Evolutionary conservation across 2,329 filamentous ascomycete species (phyloP).

Genomic region (Colletotrichum orchidophilum): DNA sequence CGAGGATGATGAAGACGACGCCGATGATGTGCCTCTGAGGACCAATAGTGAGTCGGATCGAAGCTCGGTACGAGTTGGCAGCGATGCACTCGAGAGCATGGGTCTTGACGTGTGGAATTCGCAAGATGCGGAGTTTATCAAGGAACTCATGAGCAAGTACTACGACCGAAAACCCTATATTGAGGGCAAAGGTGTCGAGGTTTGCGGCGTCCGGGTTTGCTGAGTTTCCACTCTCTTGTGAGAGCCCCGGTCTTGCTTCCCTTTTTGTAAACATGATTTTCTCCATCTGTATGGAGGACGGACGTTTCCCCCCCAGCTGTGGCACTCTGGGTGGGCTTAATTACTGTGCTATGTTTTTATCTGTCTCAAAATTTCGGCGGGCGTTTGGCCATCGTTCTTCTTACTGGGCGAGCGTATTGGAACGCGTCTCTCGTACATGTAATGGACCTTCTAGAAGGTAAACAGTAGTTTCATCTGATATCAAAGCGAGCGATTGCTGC

Average conservation of each 20-base stretch:
- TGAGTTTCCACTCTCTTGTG: slow-evolving; percentile 41
- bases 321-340: neutral
- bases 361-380: neutral
- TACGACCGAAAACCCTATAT: slow-evolving; percentile 72
- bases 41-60: slow-evolving; percentile 38
- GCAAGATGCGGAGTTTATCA: slow-evolving; percentile 74
- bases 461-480: neutral
- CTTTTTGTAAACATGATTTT: neutral
- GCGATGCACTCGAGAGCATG: slow-evolving; percentile 74
- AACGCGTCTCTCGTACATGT: neutral
- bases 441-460: neutral
- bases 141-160: slow-evolving; percentile 69
- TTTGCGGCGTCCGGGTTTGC: slow-evolving; percentile 79
- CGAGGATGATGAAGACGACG: slow-evolving; percentile 43
- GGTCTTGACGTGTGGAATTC: slow-evolving; percentile 83
- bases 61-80: slow-evolving; percentile 63
- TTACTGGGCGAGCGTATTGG: neutral
- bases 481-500: neutral
- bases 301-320: neutral
- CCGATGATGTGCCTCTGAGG: slow-evolving; percentile 42
- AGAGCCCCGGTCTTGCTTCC: neutral
- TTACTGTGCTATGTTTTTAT: neutral
- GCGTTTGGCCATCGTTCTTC: neutral
- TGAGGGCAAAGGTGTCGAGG: slow-evolving; percentile 74
- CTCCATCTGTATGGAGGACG: neutral